phyloP scores from a whole-genome alignment of 1,284 basidiomycete species.

The Leccinum variabile region DNA sequence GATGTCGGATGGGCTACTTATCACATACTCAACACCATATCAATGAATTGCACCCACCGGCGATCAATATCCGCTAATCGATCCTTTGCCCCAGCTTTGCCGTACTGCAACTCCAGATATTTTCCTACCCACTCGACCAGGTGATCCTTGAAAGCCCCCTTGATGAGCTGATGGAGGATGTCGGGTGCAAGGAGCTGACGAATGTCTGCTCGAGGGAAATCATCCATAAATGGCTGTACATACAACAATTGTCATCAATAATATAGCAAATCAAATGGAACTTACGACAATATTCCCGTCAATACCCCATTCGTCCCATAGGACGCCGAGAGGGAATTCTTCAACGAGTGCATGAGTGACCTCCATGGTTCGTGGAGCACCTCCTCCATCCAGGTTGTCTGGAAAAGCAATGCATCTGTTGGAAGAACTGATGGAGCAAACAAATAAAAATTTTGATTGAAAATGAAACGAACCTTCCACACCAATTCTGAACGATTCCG shows the following conservation, averaged over 20 bases:
- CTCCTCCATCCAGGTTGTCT: background rate
- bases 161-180: background rate
- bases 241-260: background rate
- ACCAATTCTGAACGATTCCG: background rate
- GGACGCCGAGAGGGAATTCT: background rate
- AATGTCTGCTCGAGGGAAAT: background rate
- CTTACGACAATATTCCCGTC: background rate
- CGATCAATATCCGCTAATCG: constrained; percentile 15
- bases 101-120: background rate
- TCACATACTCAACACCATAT: background rate
- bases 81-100: constrained; percentile 4
- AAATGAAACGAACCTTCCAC: background rate
- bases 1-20: background rate
- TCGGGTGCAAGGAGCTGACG: background rate
- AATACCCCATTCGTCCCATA: constrained; percentile 1
- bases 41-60: constrained; percentile 2
- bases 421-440: background rate
- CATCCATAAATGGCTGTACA: background rate
- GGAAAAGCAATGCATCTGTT: constrained; percentile 4
- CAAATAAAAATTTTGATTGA: background rate
- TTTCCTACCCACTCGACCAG: background rate
- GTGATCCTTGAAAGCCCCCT: background rate
- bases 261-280: background rate
- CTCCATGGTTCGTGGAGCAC: background rate
- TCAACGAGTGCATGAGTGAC: background rate